Percentiles rank a stretch among this genome's conserved stretches.
Conservation (phyloP, 2,329 filamentous ascomycete genomes). For the Tolypocladium endophyticum region DNA sequence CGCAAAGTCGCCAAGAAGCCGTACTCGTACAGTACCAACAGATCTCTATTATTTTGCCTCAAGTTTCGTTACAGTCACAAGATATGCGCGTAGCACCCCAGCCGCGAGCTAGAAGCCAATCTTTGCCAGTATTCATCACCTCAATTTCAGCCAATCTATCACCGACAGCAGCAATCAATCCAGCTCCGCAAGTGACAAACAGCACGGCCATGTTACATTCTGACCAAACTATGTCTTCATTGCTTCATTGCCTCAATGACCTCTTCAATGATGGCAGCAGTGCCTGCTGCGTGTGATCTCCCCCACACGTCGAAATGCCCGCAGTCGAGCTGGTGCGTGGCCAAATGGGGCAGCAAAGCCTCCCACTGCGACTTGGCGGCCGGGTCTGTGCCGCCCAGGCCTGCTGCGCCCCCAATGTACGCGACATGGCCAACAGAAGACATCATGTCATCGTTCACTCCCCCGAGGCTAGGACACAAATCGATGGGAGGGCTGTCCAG, state of each 20-base stretch:
- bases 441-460: background rate
- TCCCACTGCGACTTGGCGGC: background rate
- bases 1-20: background rate
- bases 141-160: background rate
- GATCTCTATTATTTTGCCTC: background rate
- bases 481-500: constrained; percentile 1
- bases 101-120: background rate
- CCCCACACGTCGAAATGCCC: constrained; percentile 1
- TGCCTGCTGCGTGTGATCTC: background rate
- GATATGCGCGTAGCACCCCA: background rate
- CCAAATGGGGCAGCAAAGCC: background rate
- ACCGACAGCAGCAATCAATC: background rate
- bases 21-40: background rate
- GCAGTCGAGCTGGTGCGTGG: background rate
- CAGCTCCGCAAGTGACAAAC: background rate
- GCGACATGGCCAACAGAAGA: background rate
- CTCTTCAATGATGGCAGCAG: background rate
- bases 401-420: background rate
- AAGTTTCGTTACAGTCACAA: background rate
- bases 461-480: background rate
- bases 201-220: background rate
- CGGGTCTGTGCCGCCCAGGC: background rate
- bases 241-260: background rate
- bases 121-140: background rate
- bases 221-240: background rate